A percentile compares a stretch with the other conserved stretches of the same genome.
Evolutionary conservation across 1,284 basidiomycete genomes (phyloP).

Genomic region (Cryptococcus sp.): DNA sequence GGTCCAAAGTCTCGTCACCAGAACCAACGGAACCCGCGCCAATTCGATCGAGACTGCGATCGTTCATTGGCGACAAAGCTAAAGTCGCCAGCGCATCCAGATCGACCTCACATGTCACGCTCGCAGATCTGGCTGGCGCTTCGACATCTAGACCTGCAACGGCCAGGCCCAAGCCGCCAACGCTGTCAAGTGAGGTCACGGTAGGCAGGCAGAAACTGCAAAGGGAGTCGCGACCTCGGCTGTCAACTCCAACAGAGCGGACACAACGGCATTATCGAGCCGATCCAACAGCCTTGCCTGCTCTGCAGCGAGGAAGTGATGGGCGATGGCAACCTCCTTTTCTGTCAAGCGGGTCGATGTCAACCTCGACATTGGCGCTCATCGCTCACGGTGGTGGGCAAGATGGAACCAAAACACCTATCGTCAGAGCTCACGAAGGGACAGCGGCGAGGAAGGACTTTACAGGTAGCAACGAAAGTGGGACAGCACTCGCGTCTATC

Average conservation of each 20-base stretch:
- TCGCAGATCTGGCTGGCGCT: not conserved
- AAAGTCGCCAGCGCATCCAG: constrained; percentile 1
- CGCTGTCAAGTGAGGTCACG: constrained; percentile 10
- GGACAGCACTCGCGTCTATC: too few relatives aligned
- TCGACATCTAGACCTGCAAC: not conserved
- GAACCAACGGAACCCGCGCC: constrained; percentile 19
- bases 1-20: constrained; percentile 23
- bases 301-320: constrained; percentile 32
- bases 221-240: not conserved
- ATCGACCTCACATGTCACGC: not conserved
- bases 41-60: constrained; percentile 21
- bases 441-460: constrained; percentile 3
- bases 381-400: constrained; percentile 16
- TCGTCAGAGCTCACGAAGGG: not conserved
- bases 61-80: constrained; percentile 23
- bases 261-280: constrained; percentile 23
- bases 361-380: constrained; percentile 33
- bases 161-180: not conserved
- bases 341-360: constrained; percentile 38
- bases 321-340: constrained; percentile 45
- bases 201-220: constrained; percentile 6
- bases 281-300: constrained; percentile 25
- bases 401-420: not conserved
- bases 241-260: constrained; percentile 14
- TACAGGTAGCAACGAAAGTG: too few relatives aligned